Evolutionary conservation across 352 stramenopile species (phyloP).

Genomic region (Phytophthora gonapodyides): DNA sequence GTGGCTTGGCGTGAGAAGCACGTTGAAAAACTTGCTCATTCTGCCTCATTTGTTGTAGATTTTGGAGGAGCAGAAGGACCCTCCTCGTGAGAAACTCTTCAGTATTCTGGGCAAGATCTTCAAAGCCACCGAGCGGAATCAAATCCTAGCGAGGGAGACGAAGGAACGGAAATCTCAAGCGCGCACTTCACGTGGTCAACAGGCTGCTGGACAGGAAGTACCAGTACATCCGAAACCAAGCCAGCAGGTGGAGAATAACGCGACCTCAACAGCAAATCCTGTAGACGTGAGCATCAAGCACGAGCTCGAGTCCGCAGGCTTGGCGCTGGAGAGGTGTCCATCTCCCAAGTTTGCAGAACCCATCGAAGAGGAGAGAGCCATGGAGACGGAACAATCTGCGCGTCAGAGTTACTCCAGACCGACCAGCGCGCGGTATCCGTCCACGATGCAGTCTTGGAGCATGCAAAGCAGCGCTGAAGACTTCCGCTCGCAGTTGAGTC

Average conservation of each 20-base stretch:
- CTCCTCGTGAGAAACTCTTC: constrained; percentile 73
- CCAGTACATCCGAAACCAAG: constrained; percentile 13
- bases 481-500: constrained; percentile 33
- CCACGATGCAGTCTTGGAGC: constrained; percentile 50
- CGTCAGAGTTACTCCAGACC: constrained; percentile 34
- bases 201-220: not conserved
- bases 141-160: constrained; percentile 32
- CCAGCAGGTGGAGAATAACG: constrained; percentile 1
- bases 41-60: constrained; percentile 43
- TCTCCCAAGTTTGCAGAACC: constrained; percentile 17
- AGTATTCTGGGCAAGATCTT: constrained; percentile 76
- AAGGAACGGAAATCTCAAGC: constrained; percentile 27
- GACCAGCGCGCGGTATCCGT: constrained; percentile 40
- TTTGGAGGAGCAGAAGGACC: constrained; percentile 68
- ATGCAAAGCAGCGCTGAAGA: constrained; percentile 34
- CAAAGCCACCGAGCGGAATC: constrained; percentile 71
- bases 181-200: constrained; percentile 6
- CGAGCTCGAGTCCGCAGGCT: constrained; percentile 6
- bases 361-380: not conserved
- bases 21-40: not conserved
- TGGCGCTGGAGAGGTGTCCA: constrained; percentile 23
- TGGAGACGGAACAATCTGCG: constrained; percentile 6
- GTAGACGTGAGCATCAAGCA: constrained; percentile 16
- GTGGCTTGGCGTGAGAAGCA: constrained; percentile 6
- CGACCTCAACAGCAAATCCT: not conserved